Percentiles rank a stretch among this genome's conserved stretches.
Conservation (phyloP, 2,329 filamentous ascomycete species). For the Dactylellina haptotyla region DNA sequence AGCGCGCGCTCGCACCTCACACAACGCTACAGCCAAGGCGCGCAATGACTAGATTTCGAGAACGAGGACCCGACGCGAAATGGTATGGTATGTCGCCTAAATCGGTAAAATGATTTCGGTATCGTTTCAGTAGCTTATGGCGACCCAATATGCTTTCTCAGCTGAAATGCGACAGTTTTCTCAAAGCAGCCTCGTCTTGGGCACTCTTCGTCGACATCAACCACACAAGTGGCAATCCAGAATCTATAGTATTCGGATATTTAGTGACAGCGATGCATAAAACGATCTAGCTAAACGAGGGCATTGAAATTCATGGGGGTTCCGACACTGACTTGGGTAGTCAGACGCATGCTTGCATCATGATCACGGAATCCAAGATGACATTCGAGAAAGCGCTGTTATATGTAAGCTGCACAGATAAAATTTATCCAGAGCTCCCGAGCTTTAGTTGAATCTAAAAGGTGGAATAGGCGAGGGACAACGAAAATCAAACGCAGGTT, state of each 20-base stretch:
- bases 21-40: too few species aligned
- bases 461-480: slow-evolving; percentile 27
- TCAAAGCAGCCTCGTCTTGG: too few species aligned
- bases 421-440: neutral
- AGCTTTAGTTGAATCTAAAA: slow-evolving; percentile 12
- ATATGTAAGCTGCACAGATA: slow-evolving; percentile 4
- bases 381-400: neutral
- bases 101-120: too few species aligned
- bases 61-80: too few species aligned
- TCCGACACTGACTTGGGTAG: neutral
- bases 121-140: too few species aligned
- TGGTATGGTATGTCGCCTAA: too few species aligned
- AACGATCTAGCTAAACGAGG: slow-evolving; percentile 8
- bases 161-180: neutral
- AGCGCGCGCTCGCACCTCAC: too few species aligned
- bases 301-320: neutral
- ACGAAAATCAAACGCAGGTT: slow-evolving; percentile 10
- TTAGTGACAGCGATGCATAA: neutral
- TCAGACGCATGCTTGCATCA: neutral
- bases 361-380: neutral
- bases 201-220: too few species aligned
- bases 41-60: too few species aligned
- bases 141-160: too few species aligned
- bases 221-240: too few species aligned
- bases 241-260: neutral